These are phyloP conservation scores for Colletotrichum kahawae DNA, from an alignment of 2,329 filamentous ascomycete genomes.

Conservation along the genomic window DNA sequence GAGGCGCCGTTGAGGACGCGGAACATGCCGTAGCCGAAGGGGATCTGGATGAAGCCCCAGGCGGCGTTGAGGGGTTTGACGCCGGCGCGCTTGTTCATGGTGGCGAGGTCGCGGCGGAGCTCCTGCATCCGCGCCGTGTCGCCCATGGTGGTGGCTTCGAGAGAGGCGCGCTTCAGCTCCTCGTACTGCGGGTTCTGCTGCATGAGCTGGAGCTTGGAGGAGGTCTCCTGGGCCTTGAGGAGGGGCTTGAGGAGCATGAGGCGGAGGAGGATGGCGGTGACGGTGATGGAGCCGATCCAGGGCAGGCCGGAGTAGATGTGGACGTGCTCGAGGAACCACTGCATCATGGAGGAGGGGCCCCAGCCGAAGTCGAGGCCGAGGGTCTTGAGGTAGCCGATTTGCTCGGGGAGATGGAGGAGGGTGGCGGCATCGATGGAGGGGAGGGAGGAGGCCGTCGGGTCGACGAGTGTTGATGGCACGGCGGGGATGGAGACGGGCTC, in stretches of 20 bases:
- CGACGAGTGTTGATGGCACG: background rate
- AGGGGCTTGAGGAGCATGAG: conserved; percentile 69
- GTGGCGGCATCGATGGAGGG: conserved; percentile 42
- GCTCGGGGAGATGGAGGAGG: conserved; percentile 69
- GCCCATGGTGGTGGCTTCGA: conserved; percentile 60
- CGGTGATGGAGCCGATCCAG: conserved; percentile 81
- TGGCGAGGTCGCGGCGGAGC: conserved; percentile 39
- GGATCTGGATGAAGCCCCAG: conserved; percentile 53
- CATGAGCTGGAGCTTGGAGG: conserved; percentile 66
- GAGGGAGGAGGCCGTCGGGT: conserved; percentile 25
- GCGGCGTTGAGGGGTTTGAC: conserved; percentile 37
- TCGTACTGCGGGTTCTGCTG: conserved; percentile 57
- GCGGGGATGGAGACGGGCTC: conserved; percentile 22
- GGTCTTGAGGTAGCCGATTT: conserved; percentile 80
- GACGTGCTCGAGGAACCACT: conserved; percentile 81
- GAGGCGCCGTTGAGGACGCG: conserved; percentile 77
- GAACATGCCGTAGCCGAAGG: conserved; percentile 83
- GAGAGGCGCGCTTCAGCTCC: conserved; percentile 38
- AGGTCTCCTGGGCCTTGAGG: conserved; percentile 64
- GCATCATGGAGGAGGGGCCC: conserved; percentile 75
- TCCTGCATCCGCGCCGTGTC: conserved; percentile 53
- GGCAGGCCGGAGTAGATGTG: conserved; percentile 78
- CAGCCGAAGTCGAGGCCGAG: conserved; percentile 89
- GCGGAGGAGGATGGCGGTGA: conserved; percentile 70
- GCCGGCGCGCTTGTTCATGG: conserved; percentile 42